Base-by-base conservation (phyloP, 2,329 filamentous ascomycete species). In the Didymella glomerata region DNA sequence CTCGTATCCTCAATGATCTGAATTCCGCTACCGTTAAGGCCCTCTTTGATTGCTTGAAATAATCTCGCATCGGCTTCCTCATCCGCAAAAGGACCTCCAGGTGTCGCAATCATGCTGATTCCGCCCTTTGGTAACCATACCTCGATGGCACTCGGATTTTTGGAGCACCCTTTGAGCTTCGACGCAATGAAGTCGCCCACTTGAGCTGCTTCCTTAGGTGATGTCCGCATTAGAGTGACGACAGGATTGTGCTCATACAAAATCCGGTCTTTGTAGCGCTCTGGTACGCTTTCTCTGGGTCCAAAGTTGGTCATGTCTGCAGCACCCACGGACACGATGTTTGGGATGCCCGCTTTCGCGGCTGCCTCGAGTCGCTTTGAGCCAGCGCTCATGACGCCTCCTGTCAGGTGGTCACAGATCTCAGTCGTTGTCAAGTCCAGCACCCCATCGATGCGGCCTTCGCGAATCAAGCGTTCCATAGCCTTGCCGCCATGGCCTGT, bases 381-480 rank as follows among this genome's bases (percentile, higher is more conserved):
- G 0, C 86, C 87, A 0, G 88, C 88, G 28, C 81, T 83, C 77
- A 91, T 83, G 3, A 86, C 81, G 0, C 89, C 88, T 0, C 87
- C 89, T 16, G 84, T 83, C 0, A 90, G 62, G 46, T 86, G 77
- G 67, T 91, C 89, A 42, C 84, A 85, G 41, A 73, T 81, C 68
- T 92, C 89, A 0, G 88, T 90, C 0, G 88, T 91, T 0, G 89
- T 91, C n/a, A 91, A 75, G 68, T 92, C 89, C 3, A 91, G 76
- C 0, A 91, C 82, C 0, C 85, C 89, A 66, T 90, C 86, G 1
- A 92, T 77, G n/a, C 79, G 76, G 0, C 80, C 80, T 64, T 88
- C 84, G 0, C 71, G 68, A 1, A 90, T 76, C 2, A 91, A 78
- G 0, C 86, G 79, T 70, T 91, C 89, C 88, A 91, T 89, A 0